Conservation (phyloP, 2,329 filamentous ascomycete genomes). For the Arthrinium puccinioides region DNA sequence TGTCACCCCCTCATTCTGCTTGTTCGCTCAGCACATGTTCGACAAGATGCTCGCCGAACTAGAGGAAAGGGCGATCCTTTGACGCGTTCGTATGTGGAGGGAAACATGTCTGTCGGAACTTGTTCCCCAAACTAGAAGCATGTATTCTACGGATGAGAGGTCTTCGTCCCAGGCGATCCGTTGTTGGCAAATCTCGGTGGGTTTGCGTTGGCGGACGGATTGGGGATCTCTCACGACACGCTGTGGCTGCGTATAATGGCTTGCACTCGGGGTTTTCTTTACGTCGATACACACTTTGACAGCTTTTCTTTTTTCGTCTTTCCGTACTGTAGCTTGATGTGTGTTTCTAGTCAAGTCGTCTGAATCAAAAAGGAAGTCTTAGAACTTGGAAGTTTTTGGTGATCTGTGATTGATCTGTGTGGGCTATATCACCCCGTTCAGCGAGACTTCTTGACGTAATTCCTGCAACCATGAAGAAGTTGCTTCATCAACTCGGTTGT, state of each 20-base stretch:
- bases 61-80: too few species aligned
- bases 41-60: too few species aligned
- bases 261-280: slow-evolving; percentile 21
- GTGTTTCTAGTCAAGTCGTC: slow-evolving; percentile 19
- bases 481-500: too few species aligned
- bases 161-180: slow-evolving; percentile 10
- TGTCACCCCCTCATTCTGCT: slow-evolving; percentile 7
- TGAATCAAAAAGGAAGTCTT: slow-evolving; percentile 19
- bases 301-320: slow-evolving; percentile 18
- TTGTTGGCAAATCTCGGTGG: slow-evolving; percentile 8
- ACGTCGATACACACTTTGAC: slow-evolving; percentile 15
- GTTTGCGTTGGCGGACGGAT: slow-evolving; percentile 13
- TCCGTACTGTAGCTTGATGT: slow-evolving; percentile 16
- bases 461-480: too few species aligned
- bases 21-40: neutral
- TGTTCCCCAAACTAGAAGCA: slow-evolving; percentile 19
- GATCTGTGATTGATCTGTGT: too few species aligned
- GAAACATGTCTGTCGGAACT: slow-evolving; percentile 19
- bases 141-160: slow-evolving; percentile 26
- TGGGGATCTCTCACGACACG: slow-evolving; percentile 13
- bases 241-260: slow-evolving; percentile 20
- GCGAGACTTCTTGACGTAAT: too few species aligned
- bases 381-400: too few species aligned
- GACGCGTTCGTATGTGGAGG: slow-evolving; percentile 16
- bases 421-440: too few species aligned